phyloP scores from a whole-genome alignment of 148 eudicot genomes.

The Pouteria glomerata region DNA sequence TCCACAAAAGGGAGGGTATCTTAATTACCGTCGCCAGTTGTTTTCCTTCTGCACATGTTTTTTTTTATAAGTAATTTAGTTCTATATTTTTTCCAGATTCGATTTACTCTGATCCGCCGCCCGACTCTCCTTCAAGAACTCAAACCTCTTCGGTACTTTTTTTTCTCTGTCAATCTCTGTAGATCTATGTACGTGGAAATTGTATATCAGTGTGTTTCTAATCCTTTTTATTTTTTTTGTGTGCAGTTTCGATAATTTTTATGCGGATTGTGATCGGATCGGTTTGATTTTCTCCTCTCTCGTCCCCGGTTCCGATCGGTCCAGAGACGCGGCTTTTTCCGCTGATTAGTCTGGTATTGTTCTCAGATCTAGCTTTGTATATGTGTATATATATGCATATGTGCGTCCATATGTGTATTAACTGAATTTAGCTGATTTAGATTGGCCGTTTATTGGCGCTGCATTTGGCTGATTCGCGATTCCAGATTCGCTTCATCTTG shows the following conservation, averaged over 20 bases:
- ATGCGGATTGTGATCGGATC: conserved; percentile 9
- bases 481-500: conserved; percentile 6
- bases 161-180: not conserved
- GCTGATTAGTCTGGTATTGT: conserved; percentile 5
- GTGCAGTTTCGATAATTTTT: not conserved
- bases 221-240: not conserved
- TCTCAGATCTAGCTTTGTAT: conserved; percentile 3
- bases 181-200: not conserved
- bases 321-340: not conserved
- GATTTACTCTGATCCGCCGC: conserved; percentile 8
- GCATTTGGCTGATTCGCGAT: not conserved
- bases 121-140: not conserved
- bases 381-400: not conserved
- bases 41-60: too few species aligned
- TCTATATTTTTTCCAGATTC: not conserved
- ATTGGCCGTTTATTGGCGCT: not conserved
- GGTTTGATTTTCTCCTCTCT: conserved; percentile 7
- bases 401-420: not conserved
- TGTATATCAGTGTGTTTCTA: not conserved
- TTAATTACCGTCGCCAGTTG: not conserved
- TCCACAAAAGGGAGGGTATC: conserved; percentile 3
- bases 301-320: conserved; percentile 3
- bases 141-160: conserved; percentile 5
- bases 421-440: not conserved
- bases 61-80: too few species aligned